Conservation (phyloP, 306 rosid genomes). For the Abrus precatorius region DNA sequence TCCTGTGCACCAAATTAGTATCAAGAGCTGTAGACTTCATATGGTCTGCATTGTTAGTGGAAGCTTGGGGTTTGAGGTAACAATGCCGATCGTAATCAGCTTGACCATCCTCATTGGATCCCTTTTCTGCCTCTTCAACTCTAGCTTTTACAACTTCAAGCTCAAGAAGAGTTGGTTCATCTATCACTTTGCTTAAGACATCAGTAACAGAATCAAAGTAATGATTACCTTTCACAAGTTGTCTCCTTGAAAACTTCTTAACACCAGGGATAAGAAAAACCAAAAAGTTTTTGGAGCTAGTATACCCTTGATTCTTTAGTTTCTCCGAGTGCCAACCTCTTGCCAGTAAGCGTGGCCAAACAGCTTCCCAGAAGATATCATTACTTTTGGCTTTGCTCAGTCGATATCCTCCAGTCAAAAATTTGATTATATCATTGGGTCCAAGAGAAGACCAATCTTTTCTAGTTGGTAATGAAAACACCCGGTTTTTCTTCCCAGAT, state of each 20-base stretch:
- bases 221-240: conserved; percentile 77
- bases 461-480: conserved; percentile 51
- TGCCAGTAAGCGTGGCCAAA: conserved; percentile 90
- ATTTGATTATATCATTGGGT: conserved; percentile 64
- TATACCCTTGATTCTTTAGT: conserved; percentile 64
- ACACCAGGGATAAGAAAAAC: conserved; percentile 84
- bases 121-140: conserved; percentile 54
- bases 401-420: conserved; percentile 73
- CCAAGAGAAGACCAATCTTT: conserved; percentile 75
- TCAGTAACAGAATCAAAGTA: conserved; percentile 80
- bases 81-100: conserved; percentile 59
- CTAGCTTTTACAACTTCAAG: conserved; percentile 66
- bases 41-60: conserved; percentile 41
- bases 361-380: conserved; percentile 90
- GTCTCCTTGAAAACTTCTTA: conserved; percentile 74
- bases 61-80: conserved; percentile 76
- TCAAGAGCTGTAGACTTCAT: conserved; percentile 64
- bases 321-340: conserved; percentile 92
- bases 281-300: conserved; percentile 58
- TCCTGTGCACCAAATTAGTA: conserved; percentile 63
- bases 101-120: conserved; percentile 59
- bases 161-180: conserved; percentile 77
- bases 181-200: conserved; percentile 80
- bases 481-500: conserved; percentile 59
- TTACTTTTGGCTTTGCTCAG: conserved; percentile 76